Conservation (phyloP, 1,139 yeast species). For the Kurtzmaniella quercitrusa region DNA sequence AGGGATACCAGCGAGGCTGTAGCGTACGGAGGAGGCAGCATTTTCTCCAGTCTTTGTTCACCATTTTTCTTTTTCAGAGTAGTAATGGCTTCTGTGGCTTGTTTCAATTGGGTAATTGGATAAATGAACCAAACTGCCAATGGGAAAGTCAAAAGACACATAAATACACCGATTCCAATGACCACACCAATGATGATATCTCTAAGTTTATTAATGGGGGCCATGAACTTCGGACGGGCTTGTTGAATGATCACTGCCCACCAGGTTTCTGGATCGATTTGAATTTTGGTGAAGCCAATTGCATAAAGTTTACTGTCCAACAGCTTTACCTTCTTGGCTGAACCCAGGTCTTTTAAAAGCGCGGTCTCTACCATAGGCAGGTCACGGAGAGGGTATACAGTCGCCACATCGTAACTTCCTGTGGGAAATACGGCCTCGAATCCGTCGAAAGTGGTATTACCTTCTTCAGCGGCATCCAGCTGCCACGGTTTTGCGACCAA, state of each 20-base stretch:
- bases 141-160: slow-evolving; percentile 73
- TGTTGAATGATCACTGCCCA: slow-evolving; percentile 85
- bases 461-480: slow-evolving; percentile 9
- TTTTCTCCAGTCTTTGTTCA: neutral
- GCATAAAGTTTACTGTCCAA: slow-evolving; percentile 50
- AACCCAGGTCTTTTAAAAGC: slow-evolving; percentile 41
- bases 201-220: slow-evolving; percentile 59
- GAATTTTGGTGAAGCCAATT: slow-evolving; percentile 64
- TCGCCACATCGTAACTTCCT: slow-evolving; percentile 17
- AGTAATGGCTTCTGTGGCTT: slow-evolving; percentile 71
- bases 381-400: slow-evolving; percentile 23
- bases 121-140: slow-evolving; percentile 80
- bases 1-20: neutral
- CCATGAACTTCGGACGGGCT: slow-evolving; percentile 51
- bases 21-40: slow-evolving; percentile 7
- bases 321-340: slow-evolving; percentile 41
- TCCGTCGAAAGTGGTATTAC: slow-evolving; percentile 20
- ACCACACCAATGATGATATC: slow-evolving; percentile 76
- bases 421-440: slow-evolving; percentile 35
- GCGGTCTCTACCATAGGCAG: slow-evolving; percentile 41
- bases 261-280: slow-evolving; percentile 39
- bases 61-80: slow-evolving; percentile 25
- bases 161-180: slow-evolving; percentile 71
- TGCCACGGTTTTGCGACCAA: slow-evolving; percentile 32
- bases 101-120: slow-evolving; percentile 76